Conservation (phyloP, 1,284 basidiomycete species). For the Somion occarium region DNA sequence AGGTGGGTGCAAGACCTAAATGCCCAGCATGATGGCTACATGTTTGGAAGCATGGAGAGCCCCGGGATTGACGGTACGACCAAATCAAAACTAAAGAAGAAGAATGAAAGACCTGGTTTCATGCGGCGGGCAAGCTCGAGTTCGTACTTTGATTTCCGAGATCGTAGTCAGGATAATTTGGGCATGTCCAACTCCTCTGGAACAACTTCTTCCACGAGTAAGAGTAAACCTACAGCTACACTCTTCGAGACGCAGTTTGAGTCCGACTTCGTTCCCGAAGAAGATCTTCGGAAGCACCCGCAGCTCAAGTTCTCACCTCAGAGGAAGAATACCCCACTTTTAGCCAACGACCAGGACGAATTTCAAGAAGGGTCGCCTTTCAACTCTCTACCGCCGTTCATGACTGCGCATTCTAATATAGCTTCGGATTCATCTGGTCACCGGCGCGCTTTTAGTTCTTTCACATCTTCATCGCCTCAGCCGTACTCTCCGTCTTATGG, state of each 20-base stretch:
- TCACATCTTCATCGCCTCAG: slow-evolving; percentile 19
- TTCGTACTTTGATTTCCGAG: slow-evolving; percentile 47
- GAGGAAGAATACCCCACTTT: not conserved
- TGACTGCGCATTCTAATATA: slow-evolving; percentile 17
- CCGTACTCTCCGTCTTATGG: slow-evolving; percentile 17
- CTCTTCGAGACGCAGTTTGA: slow-evolving; percentile 39
- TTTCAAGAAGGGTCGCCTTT: slow-evolving; percentile 18
- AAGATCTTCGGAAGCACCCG: slow-evolving; percentile 23
- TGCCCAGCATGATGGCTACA: slow-evolving; percentile 38
- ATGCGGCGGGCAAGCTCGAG: slow-evolving; percentile 40
- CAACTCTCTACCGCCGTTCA: slow-evolving; percentile 21
- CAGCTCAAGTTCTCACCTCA: slow-evolving; percentile 12
- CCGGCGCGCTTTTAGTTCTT: slow-evolving; percentile 35
- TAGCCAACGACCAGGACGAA: slow-evolving; percentile 8
- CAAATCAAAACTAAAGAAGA: slow-evolving; percentile 36
- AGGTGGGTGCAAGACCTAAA: slow-evolving; percentile 62
- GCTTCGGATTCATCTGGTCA: slow-evolving; percentile 26
- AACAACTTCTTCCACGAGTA: slow-evolving; percentile 11
- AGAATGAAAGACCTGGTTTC: slow-evolving; percentile 33
- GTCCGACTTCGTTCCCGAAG: slow-evolving; percentile 27
- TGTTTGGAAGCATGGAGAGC: slow-evolving; percentile 47
- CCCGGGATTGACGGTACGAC: slow-evolving; percentile 14
- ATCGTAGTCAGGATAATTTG: slow-evolving; percentile 22
- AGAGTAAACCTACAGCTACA: slow-evolving; percentile 18
- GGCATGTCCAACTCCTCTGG: not conserved